phyloP scores from a whole-genome alignment of 148 eudicot genomes.

The Rhododendron ferrugineum region DNA sequence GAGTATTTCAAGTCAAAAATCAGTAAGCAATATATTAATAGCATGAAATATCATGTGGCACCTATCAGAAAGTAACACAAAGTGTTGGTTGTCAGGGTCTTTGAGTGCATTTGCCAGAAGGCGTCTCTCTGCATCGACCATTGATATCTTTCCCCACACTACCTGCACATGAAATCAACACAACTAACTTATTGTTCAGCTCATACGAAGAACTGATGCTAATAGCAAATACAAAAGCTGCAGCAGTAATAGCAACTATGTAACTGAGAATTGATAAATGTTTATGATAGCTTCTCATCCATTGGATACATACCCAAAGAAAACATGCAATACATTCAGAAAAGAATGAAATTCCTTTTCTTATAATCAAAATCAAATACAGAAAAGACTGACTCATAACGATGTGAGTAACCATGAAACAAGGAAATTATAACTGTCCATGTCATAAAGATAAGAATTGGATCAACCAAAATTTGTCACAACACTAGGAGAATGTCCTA shows the following conservation, averaged over 20 bases:
- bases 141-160: conserved; percentile 92
- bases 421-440: background rate
- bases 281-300: background rate
- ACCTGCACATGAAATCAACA: conserved; percentile 47
- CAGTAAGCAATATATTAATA: background rate
- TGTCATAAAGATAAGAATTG: background rate
- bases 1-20: background rate
- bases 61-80: conserved; percentile 99
- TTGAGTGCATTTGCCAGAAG: conserved; percentile 83
- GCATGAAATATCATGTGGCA: conserved; percentile 11
- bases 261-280: background rate
- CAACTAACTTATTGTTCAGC: background rate
- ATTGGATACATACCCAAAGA: background rate
- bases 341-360: background rate
- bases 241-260: background rate
- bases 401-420: background rate
- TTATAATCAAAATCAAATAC: background rate
- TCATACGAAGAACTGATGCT: background rate
- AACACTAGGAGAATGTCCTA: background rate
- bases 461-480: background rate
- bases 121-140: conserved; percentile 97
- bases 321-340: background rate
- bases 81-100: conserved; percentile 87
- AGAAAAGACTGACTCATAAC: background rate
- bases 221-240: background rate